Evolutionary conservation across 2,329 filamentous ascomycete genomes (phyloP), one percentile per base, ranked within the genome.

Genomic region (Botryotinia globosa): DNA sequence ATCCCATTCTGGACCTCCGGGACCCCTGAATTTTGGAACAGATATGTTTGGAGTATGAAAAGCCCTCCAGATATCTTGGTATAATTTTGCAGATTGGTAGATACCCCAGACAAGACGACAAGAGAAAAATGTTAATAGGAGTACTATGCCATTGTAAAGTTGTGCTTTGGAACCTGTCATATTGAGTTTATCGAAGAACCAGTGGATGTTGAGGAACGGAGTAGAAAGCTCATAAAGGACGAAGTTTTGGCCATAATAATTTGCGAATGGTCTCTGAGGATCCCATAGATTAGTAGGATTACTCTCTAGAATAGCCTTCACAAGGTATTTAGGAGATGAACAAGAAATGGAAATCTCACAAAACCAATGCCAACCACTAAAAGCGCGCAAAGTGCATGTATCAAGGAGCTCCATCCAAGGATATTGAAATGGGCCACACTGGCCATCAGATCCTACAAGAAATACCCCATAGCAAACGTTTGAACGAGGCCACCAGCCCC

Each of bases 201-300:
- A 96, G 84, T 96, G 93, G 78, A 95, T 87, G 80, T 96, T 96
- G 74, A 95, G 87, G 81, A 95, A 94, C 12, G 92, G 92, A 3
- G 91, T 92, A 25, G 92, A 94, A 39, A 96, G 87, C 82, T 96
- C 93, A 87, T 94, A 95, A 69, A 96, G 89, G 79, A 95, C 92
- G 82, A 96, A 96, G 74, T 89, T 87, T 69, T 87, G 87, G 72
- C 88, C 91, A 82, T 95, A 96, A 84, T 90, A 94, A 83, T 94
- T 94, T 78, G 94, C 86, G 77, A 94, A 94, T 4, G 93, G 93
- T 71, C 92, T 87, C 92, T 95, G 12, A 32, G 32, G 2, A 32
- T 32, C 32, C 32, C 32, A 32, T 32, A 32, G 2, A 32, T 32
- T 32, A 32, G 32, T 32, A 32, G 32, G 32, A 4, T 32, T 32